These are phyloP conservation scores for Syzygium grande DNA, from an alignment of 345 rosid genomes.

Conservation along the genomic window DNA sequence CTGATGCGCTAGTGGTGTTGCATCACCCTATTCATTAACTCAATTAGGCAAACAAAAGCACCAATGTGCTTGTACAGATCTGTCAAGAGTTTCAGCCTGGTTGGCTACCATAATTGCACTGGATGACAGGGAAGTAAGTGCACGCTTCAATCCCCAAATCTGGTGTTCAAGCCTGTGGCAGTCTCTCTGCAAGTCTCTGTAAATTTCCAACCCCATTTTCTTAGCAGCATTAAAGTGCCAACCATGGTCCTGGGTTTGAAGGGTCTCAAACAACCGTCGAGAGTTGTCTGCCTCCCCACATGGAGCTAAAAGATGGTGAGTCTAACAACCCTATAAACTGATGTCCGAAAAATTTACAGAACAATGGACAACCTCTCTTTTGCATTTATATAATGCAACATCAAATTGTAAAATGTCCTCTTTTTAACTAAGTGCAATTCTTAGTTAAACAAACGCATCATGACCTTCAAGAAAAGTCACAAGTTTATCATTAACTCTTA, in stretches of 20 bases:
- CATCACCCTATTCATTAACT: not conserved
- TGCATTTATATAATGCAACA: too few species aligned
- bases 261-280: conserved; percentile 15
- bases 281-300: conserved; percentile 15
- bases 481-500: too few species aligned
- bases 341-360: too few species aligned
- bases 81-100: conserved; percentile 7
- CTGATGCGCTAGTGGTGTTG: not conserved
- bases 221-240: conserved; percentile 17
- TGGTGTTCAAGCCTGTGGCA: conserved; percentile 10
- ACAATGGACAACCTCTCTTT: too few species aligned
- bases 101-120: conserved; percentile 27
- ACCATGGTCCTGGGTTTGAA: conserved; percentile 21
- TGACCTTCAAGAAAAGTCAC: too few species aligned
- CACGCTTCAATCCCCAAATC: not conserved
- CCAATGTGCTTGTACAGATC: not conserved
- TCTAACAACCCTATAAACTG: not conserved
- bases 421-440: too few species aligned
- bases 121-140: not conserved
- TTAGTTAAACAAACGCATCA: too few species aligned
- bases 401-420: too few species aligned
- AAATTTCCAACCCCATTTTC: conserved; percentile 26
- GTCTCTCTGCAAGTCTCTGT: conserved; percentile 36
- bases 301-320: conserved; percentile 15
- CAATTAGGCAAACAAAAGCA: not conserved